Percentiles rank a stretch among this genome's conserved stretches.
phyloP scores from a whole-genome alignment of 164 flowering plant genomes.

The Aristolochia californica region DNA sequence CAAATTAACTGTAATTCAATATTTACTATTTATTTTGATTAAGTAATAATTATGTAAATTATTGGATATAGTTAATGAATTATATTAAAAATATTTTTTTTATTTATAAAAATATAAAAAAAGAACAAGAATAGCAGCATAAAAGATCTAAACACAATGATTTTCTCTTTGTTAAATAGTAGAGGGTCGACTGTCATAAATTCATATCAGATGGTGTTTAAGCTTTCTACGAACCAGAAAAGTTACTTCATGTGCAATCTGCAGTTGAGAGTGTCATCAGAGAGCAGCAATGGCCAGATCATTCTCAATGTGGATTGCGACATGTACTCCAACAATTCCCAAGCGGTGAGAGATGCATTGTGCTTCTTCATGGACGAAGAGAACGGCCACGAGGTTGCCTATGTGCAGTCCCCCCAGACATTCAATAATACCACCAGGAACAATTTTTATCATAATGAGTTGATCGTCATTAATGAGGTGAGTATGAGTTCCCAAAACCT shows the following conservation, averaged over 20 bases:
- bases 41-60: no score
- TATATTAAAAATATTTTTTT: no score
- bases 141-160: no score
- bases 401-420: conserved; percentile 24
- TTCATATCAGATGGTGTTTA: no score
- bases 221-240: no score
- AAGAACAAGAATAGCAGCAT: no score
- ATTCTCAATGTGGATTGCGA: conserved; percentile 35
- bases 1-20: no score
- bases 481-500: neutral
- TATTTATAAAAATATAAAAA: no score
- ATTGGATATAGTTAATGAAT: no score
- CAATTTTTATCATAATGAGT: conserved; percentile 12
- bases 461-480: conserved; percentile 6
- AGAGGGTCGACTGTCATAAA: no score
- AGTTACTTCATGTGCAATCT: neutral
- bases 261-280: conserved; percentile 30
- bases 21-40: no score
- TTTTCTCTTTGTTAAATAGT: no score
- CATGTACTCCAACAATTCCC: conserved; percentile 30
- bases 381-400: conserved; percentile 24
- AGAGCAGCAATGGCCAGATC: conserved; percentile 22
- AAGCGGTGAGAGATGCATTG: conserved; percentile 24
- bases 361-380: conserved; percentile 34
- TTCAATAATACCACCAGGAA: conserved; percentile 18